Base-by-base conservation (phyloP, 2,329 filamentous ascomycete genomes). In the Alternaria alternata region DNA sequence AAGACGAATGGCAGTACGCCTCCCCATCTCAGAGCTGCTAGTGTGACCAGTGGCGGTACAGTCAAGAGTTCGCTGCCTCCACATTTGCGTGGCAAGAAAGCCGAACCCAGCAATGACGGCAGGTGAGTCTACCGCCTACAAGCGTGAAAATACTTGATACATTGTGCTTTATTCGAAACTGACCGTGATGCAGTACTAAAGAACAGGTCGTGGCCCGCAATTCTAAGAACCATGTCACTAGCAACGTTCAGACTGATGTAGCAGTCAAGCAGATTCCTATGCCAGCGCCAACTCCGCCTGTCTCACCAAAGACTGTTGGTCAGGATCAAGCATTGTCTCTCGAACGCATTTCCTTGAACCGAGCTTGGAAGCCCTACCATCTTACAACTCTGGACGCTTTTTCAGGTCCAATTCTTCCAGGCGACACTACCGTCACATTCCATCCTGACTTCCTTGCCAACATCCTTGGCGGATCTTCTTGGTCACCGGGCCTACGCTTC, bases 401-500 rank as follows among this genome's bases (percentile, higher is more conserved):
- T 5, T 18, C 64, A 8, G 16, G 46, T 7, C 28, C 52, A 6
- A 71, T 80, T 41, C 77, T 77, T 0, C 3, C 59, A 0, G 26
- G 54, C 2, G 18, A 59, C 24, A 51, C 66, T n/a, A 74, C 62
- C 54, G 59, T 69, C 20, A 77, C 75, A 14, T 83, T 83, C 66
- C 67, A 71, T 9, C 72, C 66, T 28, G 72, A 79, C 26, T 78
- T 82, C 59, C 67, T 84, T 16, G 62, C 66, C 26, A 63, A 71
- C n/a, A 59, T 65, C 14, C 63, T 83, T n/a, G 72, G 72, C 16
- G 81, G 81, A 20, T 64, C 64, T 0, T 54, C 73, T 7, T 82
- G 79, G 78, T 78, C 75, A 11, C 79, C 81, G 0, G 79, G 81
- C 11, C 75, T 81, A 30, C 77, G 75, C 65, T 81, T 75, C 62